Base-by-base conservation (phyloP, 139 green algal species). In the Chlamydomonas sp. region DNA sequence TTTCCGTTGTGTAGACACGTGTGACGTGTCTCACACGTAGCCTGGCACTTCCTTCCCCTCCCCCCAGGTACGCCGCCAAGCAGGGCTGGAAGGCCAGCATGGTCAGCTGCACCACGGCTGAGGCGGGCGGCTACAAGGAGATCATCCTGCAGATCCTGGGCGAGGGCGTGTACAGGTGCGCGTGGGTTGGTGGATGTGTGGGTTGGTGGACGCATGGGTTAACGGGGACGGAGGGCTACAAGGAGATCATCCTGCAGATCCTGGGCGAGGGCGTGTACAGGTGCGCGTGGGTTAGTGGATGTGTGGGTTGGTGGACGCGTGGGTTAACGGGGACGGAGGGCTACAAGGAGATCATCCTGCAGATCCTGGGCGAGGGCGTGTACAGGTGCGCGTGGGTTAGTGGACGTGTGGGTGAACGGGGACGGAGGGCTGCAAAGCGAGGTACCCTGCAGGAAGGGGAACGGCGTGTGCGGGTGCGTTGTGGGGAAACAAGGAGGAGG, bases 301-400 rank as follows among this genome's bases (percentile, higher is more conserved):
- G 31, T 49, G 31, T 49, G 31, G n/a, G n/a, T n/a, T n/a, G n/a
- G n/a, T n/a, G n/a, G n/a, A n/a, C n/a, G n/a, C n/a, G n/a, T n/a
- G n/a, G n/a, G n/a, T n/a, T n/a, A n/a, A n/a, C n/a, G n/a, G 97
- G 99, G 67, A 63, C 84, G 0, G 98, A 97, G 6, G 98, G 98
- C 10, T 98, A 94, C 91, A 98, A 98, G 90, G 94, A 98, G 84
- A 94, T 93, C 66, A 94, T 94, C 69, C 89, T 85, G 64, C 60
- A 88, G 49, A 69, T 88, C 10, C 63, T 15, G 49, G 84, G 84
- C 12, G 63, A 61, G 6, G 57, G 31, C 58, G 75, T 83, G 0
- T 88, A 88, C 75, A 83, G 9, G 66, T 12, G 66, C 66, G n/a
- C n/a, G n/a, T n/a, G n/a, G n/a, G n/a, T n/a, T n/a, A n/a, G n/a